These are phyloP conservation scores for Collybia sordida DNA, from an alignment of 768 basidiomycete genomes.

Conservation along the genomic window DNA sequence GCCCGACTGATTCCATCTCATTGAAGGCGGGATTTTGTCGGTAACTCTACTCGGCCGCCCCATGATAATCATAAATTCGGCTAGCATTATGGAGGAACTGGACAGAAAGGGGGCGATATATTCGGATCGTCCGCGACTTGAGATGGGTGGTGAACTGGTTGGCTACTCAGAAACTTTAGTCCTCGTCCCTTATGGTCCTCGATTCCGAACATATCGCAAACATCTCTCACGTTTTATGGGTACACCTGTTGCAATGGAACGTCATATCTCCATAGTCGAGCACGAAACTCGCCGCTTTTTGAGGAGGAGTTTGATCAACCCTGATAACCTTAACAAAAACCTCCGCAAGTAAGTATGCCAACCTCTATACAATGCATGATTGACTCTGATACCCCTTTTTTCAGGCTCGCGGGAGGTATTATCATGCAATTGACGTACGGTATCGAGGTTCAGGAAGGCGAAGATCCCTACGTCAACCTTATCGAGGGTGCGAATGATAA, in stretches of 20 bases:
- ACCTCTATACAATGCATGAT: not conserved
- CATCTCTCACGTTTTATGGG: slow-evolving; percentile 43
- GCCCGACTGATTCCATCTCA: not conserved
- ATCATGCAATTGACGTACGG: slow-evolving; percentile 58
- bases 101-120: slow-evolving; percentile 47
- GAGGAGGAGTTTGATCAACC: slow-evolving; percentile 30
- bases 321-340: slow-evolving; percentile 28
- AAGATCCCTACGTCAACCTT: slow-evolving; percentile 50
- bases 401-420: slow-evolving; percentile 50
- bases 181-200: slow-evolving; percentile 39
- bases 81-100: slow-evolving; percentile 40
- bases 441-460: slow-evolving; percentile 50
- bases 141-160: slow-evolving; percentile 50
- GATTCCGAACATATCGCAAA: slow-evolving; percentile 45
- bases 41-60: slow-evolving; percentile 42
- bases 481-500: slow-evolving; percentile 52
- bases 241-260: slow-evolving; percentile 23
- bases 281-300: slow-evolving; percentile 35
- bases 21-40: slow-evolving; percentile 34
- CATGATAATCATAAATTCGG: slow-evolving; percentile 49
- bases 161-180: slow-evolving; percentile 48
- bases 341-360: slow-evolving; percentile 39
- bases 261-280: slow-evolving; percentile 32
- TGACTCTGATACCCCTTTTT: slow-evolving; percentile 1
- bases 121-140: slow-evolving; percentile 45